Evolutionary conservation across 2,329 filamentous ascomycete genomes (phyloP), one percentile per base, ranked within the genome.

Genomic region (Aspergillus sp.): DNA sequence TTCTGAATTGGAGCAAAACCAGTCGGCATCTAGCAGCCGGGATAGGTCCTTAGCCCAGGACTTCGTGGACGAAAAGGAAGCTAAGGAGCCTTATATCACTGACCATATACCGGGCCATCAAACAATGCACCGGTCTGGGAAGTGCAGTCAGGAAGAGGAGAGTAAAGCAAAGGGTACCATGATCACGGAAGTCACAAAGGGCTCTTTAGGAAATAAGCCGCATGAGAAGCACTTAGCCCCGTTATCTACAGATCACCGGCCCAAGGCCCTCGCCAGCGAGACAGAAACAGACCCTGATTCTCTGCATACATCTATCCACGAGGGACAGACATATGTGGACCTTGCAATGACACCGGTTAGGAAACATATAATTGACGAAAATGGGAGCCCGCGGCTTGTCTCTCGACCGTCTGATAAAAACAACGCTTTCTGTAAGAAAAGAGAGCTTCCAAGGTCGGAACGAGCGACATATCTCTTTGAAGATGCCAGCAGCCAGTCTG

Each of bases 321-420:
- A 27, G 19, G 19, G 36, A 26, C 36, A 5, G 27, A 27, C 8
- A 12, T 26, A 26, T 26, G 5, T 27, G 8, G 9, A 32, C 8
- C 8, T 26, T 27, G 26, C 27, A 19, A 8, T 19, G 26, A 7
- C 19, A 19, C 9, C 36, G 19, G 27, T 12, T 7, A 56, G 41
- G 43, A 53, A 45, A 28, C 57, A 52, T 4, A 61, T 63, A 12
- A 65, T 69, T 7, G 66, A 69, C 46, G 52, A 52, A 7, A 66
- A 69, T 50, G 66, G 66, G 33, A 69, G 66, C 45, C 66, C 66
- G 33, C 57, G 57, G 39, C 57, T 60, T 29, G 12, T 53, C 4
- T 44, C 42, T 1, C 39, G 30, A 7, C n/a, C 9, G 3, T 12
- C 28, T 5, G 9, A 8, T 39, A 5, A 39, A 6, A 26, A 39